Percentiles rank a stretch among this genome's conserved stretches.
Evolutionary conservation across 2,329 filamentous ascomycete genomes (phyloP).

Genomic region (Fusarium citri): DNA sequence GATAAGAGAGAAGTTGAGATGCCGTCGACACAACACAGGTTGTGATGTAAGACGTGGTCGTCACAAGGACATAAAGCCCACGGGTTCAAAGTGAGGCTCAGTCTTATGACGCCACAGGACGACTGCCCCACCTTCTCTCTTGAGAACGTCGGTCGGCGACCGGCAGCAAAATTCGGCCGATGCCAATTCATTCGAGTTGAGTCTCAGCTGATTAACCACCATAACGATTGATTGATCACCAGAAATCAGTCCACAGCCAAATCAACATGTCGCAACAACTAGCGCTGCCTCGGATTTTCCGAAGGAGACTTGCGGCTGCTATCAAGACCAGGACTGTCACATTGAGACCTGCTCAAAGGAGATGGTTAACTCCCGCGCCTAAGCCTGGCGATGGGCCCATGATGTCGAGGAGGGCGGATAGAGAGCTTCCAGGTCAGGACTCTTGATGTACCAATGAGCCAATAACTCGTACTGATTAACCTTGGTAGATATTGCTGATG

Average conservation of each 20-base stretch:
- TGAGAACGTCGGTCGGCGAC: constrained; percentile 23
- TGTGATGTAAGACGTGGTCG: constrained; percentile 22
- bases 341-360: constrained; percentile 53
- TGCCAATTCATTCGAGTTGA: constrained; percentile 10
- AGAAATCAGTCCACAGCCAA: constrained; percentile 1
- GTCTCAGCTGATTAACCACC: constrained; percentile 41
- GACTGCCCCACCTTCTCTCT: constrained; percentile 22
- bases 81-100: constrained; percentile 37
- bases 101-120: constrained; percentile 47
- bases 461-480: constrained; percentile 5
- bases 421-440: constrained; percentile 70
- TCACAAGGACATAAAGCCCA: constrained; percentile 37
- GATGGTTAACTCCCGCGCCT: constrained; percentile 66
- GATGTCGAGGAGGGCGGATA: constrained; percentile 73
- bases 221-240: constrained; percentile 3
- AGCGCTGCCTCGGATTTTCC: constrained; percentile 44
- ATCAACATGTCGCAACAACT: constrained; percentile 40
- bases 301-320: constrained; percentile 43
- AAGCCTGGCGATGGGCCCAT: constrained; percentile 71
- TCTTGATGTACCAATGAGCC: background rate
- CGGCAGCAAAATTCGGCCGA: constrained; percentile 48
- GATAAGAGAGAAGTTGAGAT: background rate
- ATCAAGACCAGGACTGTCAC: constrained; percentile 35
- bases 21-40: background rate
- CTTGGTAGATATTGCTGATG: constrained; percentile 55